Evolutionary conservation across 2,329 filamentous ascomycete species (phyloP).

Genomic region (Gyromitra esculenta): DNA sequence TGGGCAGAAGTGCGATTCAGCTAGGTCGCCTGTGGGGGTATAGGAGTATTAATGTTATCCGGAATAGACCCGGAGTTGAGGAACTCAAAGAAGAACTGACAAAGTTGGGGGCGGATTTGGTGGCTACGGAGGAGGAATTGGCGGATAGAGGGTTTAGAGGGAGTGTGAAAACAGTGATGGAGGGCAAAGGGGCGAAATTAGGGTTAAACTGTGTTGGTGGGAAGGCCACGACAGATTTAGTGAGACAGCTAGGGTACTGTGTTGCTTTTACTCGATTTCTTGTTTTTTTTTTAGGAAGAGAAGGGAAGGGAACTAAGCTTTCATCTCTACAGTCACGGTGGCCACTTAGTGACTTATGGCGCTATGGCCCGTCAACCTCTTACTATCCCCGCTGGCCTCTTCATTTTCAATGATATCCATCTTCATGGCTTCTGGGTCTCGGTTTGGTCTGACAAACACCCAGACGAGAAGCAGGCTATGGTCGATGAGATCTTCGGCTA

Average conservation of each 20-base stretch:
- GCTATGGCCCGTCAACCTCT: conserved; percentile 93
- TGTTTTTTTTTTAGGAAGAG: neutral
- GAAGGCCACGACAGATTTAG: conserved; percentile 79
- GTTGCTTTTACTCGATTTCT: conserved; percentile 22
- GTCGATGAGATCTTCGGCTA: conserved; percentile 85
- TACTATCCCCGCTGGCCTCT: conserved; percentile 78
- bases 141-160: conserved; percentile 63
- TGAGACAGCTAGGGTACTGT: conserved; percentile 70
- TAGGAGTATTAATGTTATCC: conserved; percentile 87
- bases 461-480: conserved; percentile 77
- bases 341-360: conserved; percentile 89
- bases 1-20: conserved; percentile 91
- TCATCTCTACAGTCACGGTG: conserved; percentile 65
- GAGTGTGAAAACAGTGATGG: conserved; percentile 71
- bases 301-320: neutral
- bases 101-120: conserved; percentile 68
- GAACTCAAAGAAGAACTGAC: conserved; percentile 70
- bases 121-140: conserved; percentile 65
- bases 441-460: conserved; percentile 81
- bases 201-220: conserved; percentile 95
- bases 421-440: conserved; percentile 97
- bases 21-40: conserved; percentile 85
- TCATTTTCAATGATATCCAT: conserved; percentile 92
- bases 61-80: conserved; percentile 76
- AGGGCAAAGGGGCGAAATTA: conserved; percentile 76